Evolutionary conservation across 179 eudicot genomes (phyloP), one percentile per base, ranked within the genome.

Genomic region (Silene coronaria): DNA sequence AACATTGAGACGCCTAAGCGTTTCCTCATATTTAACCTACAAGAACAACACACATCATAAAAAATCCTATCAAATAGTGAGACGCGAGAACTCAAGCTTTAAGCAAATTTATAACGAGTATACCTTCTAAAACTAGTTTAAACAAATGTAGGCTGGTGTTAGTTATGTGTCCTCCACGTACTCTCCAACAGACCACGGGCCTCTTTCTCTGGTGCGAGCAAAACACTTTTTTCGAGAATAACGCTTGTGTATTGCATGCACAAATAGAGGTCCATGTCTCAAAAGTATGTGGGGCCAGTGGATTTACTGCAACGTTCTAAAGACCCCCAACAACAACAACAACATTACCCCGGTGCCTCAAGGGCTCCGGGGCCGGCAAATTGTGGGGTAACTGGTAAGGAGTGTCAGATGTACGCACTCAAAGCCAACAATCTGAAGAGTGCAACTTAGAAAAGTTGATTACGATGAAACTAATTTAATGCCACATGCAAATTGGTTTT

Each of bases 1-100:
- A 12, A 86, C 92, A 90, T 75, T 88, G 81, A 92, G 88, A 59
- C 99, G 97, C 83, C 99, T 83, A 19, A 95, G 97, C 1, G 87
- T 90, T 22, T 88, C 88, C 68, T 84, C 96, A 84, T 88, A 84
- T 69, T 87, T 90, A 24, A 85, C 95, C 99, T 95, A 85, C 75
- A 85, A 62, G 14, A 70, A 24, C 8, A 67, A 10, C 32, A 75
- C 11, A 30, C 34, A 24, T 13, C 5, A 0, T 5, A n/a, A 55
- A 55, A 21, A 71, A 23, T 68, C n/a, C 55, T n/a, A 60, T 13
- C 24, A 28, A 13, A 22, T 16, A 38, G n/a, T 3, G 17, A 14
- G 72, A 64, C 14, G 36, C n/a, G 21, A 55, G 0, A 55, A 53
- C 19, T 3, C 19, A 6, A 53, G 17, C 22, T 55, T 55, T 7